A percentile compares a stretch with the other conserved stretches of the same genome.
phyloP scores from a whole-genome alignment of 2,329 filamentous ascomycete species.

The Trichoderma citrinoviride region DNA sequence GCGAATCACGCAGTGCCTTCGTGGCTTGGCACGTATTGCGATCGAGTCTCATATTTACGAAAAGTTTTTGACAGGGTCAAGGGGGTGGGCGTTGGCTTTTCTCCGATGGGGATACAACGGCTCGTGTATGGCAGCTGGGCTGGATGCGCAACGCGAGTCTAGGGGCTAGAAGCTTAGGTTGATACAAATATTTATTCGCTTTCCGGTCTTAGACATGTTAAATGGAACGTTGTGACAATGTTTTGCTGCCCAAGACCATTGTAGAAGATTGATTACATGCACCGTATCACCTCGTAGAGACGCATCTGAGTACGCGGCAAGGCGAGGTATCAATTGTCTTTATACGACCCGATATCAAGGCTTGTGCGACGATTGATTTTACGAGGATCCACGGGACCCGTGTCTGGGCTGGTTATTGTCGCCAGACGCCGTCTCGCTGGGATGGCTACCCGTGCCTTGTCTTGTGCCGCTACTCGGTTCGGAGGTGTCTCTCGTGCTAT shows the following conservation, averaged over 20 bases:
- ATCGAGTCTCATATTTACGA: slow-evolving; percentile 55
- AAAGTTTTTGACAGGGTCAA: slow-evolving; percentile 57
- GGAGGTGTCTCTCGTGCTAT: neutral
- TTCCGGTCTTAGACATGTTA: slow-evolving; percentile 34
- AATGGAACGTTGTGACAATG: slow-evolving; percentile 32
- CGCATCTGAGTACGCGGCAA: no score
- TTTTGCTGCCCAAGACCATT: neutral
- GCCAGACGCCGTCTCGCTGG: neutral
- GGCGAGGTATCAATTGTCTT: neutral
- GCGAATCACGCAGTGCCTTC: slow-evolving; percentile 44
- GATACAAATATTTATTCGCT: slow-evolving; percentile 55
- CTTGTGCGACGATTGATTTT: neutral
- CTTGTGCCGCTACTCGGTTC: neutral
- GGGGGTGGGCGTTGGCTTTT: slow-evolving; percentile 50
- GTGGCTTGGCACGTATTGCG: slow-evolving; percentile 48
- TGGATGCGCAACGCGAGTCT: slow-evolving; percentile 45
- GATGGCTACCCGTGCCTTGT: neutral
- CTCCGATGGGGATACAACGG: slow-evolving; percentile 46
- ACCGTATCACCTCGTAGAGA: neutral
- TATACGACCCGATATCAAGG: neutral
- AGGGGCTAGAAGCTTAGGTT: slow-evolving; percentile 53
- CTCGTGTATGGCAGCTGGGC: slow-evolving; percentile 50
- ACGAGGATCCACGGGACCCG: neutral
- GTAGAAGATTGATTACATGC: neutral
- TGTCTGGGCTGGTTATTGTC: neutral